Base-by-base conservation (phyloP, 805 yeast genomes). In the Candida jianshihensis region DNA sequence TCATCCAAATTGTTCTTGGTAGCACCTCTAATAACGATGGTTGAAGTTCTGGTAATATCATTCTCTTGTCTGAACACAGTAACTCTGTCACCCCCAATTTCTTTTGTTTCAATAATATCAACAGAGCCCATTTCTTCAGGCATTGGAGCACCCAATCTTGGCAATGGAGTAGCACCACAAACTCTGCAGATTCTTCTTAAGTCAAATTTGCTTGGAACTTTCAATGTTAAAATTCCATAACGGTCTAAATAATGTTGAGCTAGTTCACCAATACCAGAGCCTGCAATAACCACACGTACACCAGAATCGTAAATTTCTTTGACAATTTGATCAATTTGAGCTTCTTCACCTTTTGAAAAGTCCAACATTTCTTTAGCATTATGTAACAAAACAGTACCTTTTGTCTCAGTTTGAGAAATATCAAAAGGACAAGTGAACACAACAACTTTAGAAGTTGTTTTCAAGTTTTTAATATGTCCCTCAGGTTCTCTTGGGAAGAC, bases 401-500 rank as follows among this genome's bases (percentile, higher is more conserved):
- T 90, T 17, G 97, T 90, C 66, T 92, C 98, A n/a, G 98, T 89
- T 42, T 88, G 81, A 12, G 96, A 81, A 42, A 86, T 86, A 63
- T 92, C 98, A 37, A 92, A 77, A 19, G 97, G 97, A 60, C 95
- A 81, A 8, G 96, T 87, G 66, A 71, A 92, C 3, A 88, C 89
- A 9, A 85, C 98, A 31, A 92, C 97, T 59, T 86, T 88, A 14
- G 94, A 77, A 49, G 71, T 77, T 31, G 60, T 53, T 9, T 51
- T 57, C 39, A 82, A 65, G 43, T 78, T 72, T 57, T 86, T 87
- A 34, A 89, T 63, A 47, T 77, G 79, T 13, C 97, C 94, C 60
- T 90, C 97, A n/a, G 97, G 96, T 60, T 88, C 95, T 52, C 94
- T 76, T 48, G 95, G 95, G 72, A 92, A 90, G 26, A 92, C 96